Conservation (phyloP, 2,329 filamentous ascomycete species). For the Aspergillus jensenii region DNA sequence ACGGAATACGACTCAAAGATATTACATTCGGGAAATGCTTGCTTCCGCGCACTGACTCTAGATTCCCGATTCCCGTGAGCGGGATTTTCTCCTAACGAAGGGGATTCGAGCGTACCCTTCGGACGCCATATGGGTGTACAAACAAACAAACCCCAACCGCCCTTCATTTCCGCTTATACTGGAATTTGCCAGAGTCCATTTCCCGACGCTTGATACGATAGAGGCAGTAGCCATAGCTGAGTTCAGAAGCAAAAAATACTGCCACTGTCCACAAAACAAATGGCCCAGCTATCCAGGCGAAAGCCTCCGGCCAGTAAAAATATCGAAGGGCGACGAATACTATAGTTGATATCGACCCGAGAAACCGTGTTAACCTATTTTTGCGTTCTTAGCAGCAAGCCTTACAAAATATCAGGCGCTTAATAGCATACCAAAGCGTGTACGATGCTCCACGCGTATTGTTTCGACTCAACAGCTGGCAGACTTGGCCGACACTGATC, state of each 20-base stretch:
- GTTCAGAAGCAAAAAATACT: constrained; percentile 12
- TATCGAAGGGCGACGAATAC: constrained; percentile 12
- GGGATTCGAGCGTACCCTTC: neutral
- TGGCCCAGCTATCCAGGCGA: constrained; percentile 14
- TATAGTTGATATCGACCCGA: constrained; percentile 11
- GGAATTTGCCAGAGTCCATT: neutral
- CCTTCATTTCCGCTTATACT: neutral
- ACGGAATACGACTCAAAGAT: neutral
- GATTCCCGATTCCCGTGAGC: neutral
- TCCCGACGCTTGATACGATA: constrained; percentile 8
- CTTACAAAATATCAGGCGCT: neutral
- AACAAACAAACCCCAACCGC: neutral
- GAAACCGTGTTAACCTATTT: constrained; percentile 14
- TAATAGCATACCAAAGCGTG: constrained; percentile 13
- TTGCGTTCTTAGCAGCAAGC: neutral
- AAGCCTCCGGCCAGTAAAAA: constrained; percentile 12
- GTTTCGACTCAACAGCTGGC: constrained; percentile 15
- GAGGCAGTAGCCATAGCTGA: constrained; percentile 10
- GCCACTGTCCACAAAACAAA: constrained; percentile 10
- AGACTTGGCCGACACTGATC: constrained; percentile 13
- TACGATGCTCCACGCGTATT: constrained; percentile 19
- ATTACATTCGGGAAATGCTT: neutral
- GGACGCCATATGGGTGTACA: neutral
- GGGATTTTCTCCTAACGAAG: neutral
- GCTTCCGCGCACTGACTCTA: neutral